phyloP scores from a whole-genome alignment of 2,329 filamentous ascomycete species.

The Amauroascus verrucosus region DNA sequence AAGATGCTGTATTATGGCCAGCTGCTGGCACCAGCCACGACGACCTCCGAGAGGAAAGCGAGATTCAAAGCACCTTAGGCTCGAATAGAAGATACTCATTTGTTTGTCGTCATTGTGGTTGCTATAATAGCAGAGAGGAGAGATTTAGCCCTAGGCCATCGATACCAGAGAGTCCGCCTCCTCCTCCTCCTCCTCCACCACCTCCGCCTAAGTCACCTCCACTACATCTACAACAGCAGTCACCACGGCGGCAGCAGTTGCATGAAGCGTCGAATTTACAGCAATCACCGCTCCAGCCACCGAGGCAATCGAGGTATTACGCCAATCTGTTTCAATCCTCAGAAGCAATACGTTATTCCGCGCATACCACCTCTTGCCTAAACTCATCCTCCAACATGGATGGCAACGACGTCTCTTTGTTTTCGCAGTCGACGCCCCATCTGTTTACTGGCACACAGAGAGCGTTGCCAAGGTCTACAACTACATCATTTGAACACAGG shows the following conservation, averaged over 20 bases:
- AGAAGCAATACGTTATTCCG: background rate
- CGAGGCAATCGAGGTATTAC: constrained; percentile 7
- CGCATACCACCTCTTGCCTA: background rate
- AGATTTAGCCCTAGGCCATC: background rate
- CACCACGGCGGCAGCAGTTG: background rate
- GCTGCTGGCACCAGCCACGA: background rate
- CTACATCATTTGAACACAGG: background rate
- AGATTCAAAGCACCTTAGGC: background rate
- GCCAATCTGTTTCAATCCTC: background rate
- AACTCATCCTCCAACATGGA: background rate
- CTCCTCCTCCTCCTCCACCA: background rate
- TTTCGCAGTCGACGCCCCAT: background rate
- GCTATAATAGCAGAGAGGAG: background rate
- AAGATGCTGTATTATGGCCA: background rate
- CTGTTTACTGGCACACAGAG: background rate
- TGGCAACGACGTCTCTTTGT: background rate
- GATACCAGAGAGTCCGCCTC: background rate
- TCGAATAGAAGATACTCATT: background rate
- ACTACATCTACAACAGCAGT: background rate
- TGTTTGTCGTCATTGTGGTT: constrained; percentile 3
- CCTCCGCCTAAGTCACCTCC: constrained; percentile 2
- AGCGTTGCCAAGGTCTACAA: background rate
- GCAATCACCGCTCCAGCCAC: background rate
- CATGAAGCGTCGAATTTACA: background rate
- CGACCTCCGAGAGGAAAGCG: background rate